These are phyloP conservation scores for Pseudocercospora fijiensis DNA, from an alignment of 2,329 filamentous ascomycete species.

Conservation along the genomic window DNA sequence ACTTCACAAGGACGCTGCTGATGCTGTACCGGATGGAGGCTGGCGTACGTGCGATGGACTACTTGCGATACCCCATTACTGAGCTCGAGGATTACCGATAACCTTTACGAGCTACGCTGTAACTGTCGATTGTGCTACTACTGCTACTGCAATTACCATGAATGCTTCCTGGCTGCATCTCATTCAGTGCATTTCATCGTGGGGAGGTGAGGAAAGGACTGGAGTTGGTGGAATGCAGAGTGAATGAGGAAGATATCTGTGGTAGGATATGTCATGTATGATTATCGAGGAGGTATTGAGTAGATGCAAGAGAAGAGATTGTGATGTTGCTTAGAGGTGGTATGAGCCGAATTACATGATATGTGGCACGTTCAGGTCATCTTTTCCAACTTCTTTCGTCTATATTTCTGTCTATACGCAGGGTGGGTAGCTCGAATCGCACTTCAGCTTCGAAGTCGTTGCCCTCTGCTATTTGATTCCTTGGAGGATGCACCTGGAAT, in stretches of 20 bases:
- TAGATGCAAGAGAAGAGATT: conserved; percentile 8
- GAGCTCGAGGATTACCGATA: conserved; percentile 18
- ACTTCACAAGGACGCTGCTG: conserved; percentile 6
- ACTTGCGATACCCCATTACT: conserved; percentile 30
- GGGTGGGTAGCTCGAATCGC: too few species aligned
- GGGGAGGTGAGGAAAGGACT: not conserved
- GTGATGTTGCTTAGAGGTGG: not conserved
- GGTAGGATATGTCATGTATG: conserved; percentile 6
- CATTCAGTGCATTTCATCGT: not conserved
- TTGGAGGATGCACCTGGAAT: not conserved
- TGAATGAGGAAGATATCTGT: not conserved
- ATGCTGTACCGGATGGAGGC: conserved; percentile 5
- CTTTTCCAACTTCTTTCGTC: not conserved
- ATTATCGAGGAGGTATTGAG: conserved; percentile 4
- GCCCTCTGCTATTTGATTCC: not conserved
- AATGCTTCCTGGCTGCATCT: not conserved
- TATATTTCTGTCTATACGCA: too few species aligned
- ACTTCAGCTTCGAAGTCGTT: too few species aligned
- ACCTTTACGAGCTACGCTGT: conserved; percentile 13
- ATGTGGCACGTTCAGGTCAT: not conserved
- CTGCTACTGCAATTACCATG: not conserved
- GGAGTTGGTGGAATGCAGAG: not conserved
- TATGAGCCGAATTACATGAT: conserved; percentile 17
- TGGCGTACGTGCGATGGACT: conserved; percentile 16
- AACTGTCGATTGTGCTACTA: conserved; percentile 17